These are phyloP conservation scores for Pseudonitzschia pungens DNA, from an alignment of 108 stramenopile genomes.

Conservation along the genomic window DNA sequence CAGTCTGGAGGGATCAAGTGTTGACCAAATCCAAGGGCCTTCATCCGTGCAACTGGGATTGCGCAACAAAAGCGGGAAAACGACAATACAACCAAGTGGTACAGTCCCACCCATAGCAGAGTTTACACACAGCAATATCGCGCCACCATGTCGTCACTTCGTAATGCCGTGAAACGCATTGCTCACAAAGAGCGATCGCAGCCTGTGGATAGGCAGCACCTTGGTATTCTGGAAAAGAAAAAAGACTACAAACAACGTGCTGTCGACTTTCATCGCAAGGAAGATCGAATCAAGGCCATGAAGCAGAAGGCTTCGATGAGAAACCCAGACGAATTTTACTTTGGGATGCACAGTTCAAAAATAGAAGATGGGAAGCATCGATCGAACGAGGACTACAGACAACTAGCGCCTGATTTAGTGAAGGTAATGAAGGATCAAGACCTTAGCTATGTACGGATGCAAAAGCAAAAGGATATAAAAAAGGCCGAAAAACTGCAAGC, in stretches of 20 bases:
- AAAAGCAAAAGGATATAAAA: slow-evolving; percentile 70
- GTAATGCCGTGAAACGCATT: slow-evolving; percentile 97
- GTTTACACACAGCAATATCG: neutral
- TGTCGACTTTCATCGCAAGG: slow-evolving; percentile 89
- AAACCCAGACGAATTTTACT: slow-evolving; percentile 99
- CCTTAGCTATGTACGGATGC: slow-evolving; percentile 87
- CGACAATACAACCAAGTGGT: too few relatives aligned
- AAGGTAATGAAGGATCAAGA: slow-evolving; percentile 97
- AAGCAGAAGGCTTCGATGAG: slow-evolving; percentile 80
- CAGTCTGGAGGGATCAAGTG: too few relatives aligned
- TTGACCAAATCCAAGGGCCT: too few relatives aligned
- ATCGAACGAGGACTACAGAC: slow-evolving; percentile 48
- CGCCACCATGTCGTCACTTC: slow-evolving; percentile 91
- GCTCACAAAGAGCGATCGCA: slow-evolving; percentile 99
- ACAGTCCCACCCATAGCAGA: too few relatives aligned
- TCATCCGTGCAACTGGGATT: too few relatives aligned
- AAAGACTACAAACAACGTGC: slow-evolving; percentile 95
- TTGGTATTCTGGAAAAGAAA: slow-evolving; percentile 98
- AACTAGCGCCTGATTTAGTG: slow-evolving; percentile 62
- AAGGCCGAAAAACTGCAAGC: slow-evolving; percentile 79
- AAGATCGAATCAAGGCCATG: slow-evolving; percentile 67
- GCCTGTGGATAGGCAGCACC: slow-evolving; percentile 76
- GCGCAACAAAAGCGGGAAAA: too few relatives aligned
- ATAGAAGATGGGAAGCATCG: slow-evolving; percentile 62
- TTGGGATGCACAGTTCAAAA: slow-evolving; percentile 90